These are phyloP conservation scores for Volvariella surrecta DNA, from an alignment of 1,284 basidiomycete species.

Conservation along the genomic window DNA sequence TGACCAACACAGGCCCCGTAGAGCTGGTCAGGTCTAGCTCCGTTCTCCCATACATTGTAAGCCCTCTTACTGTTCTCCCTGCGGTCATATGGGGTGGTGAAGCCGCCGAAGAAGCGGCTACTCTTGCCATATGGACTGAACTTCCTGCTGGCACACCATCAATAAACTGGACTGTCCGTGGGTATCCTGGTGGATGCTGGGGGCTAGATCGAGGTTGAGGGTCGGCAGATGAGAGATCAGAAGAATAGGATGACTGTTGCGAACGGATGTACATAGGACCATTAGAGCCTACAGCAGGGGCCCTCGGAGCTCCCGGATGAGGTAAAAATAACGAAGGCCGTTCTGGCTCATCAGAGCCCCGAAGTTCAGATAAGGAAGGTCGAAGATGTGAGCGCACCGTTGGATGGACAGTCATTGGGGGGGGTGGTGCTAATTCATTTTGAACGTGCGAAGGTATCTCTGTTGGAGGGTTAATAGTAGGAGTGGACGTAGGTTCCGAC, in stretches of 20 bases:
- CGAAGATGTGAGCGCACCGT: conserved; percentile 18
- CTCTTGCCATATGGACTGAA: conserved; percentile 19
- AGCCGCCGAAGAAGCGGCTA: conserved; percentile 10
- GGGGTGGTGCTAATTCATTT: conserved; percentile 6
- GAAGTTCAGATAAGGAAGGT: conserved; percentile 23
- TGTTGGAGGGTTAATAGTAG: background rate
- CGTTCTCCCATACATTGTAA: conserved; percentile 58
- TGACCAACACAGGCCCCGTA: conserved; percentile 55
- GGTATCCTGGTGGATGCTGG: background rate
- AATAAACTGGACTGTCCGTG: conserved; percentile 4
- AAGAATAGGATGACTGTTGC: conserved; percentile 9
- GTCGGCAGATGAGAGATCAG: conserved; percentile 6
- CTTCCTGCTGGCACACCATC: conserved; percentile 7
- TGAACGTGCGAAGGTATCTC: conserved; percentile 4
- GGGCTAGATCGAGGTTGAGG: conserved; percentile 1
- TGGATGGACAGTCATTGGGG: conserved; percentile 12
- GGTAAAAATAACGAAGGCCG: conserved; percentile 56
- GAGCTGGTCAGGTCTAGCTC: conserved; percentile 44
- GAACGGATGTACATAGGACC: conserved; percentile 52
- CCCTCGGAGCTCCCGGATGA: conserved; percentile 65
- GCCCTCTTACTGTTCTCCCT: conserved; percentile 16
- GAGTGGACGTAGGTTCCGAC: background rate
- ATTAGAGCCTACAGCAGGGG: conserved; percentile 27
- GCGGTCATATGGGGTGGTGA: too few relatives aligned
- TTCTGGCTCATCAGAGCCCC: conserved; percentile 19